A percentile compares a stretch with the other conserved stretches of the same genome.
Evolutionary conservation across 352 stramenopile genomes (phyloP).

Genomic region (Phytophthora sansomeana): DNA sequence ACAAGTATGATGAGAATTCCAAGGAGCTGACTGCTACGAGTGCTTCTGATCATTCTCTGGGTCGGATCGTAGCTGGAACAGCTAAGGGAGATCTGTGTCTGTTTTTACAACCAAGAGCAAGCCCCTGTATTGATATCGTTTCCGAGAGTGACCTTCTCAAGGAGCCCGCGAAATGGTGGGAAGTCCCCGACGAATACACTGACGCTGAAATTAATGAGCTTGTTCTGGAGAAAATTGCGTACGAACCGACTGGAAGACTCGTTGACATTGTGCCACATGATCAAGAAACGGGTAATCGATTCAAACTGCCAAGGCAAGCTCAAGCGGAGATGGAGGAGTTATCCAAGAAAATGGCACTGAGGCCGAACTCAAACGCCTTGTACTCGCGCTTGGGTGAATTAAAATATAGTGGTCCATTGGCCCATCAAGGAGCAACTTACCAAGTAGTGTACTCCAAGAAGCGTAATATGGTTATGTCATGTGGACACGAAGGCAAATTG

Average conservation of each 20-base stretch:
- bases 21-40: conserved; percentile 57
- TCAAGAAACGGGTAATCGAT: conserved; percentile 67
- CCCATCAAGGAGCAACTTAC: conserved; percentile 49
- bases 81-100: conserved; percentile 73
- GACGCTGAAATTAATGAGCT: conserved; percentile 72
- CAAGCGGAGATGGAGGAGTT: conserved; percentile 69
- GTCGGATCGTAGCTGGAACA: conserved; percentile 67
- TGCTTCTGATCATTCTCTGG: conserved; percentile 62
- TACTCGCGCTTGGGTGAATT: conserved; percentile 54
- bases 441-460: conserved; percentile 69
- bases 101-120: conserved; percentile 67
- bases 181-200: conserved; percentile 72
- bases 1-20: conserved; percentile 57
- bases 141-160: conserved; percentile 36
- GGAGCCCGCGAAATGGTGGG: conserved; percentile 78
- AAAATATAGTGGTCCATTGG: conserved; percentile 61
- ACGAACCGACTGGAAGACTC: conserved; percentile 62
- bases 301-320: conserved; percentile 63
- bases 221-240: conserved; percentile 65
- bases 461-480: conserved; percentile 62
- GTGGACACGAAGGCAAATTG: conserved; percentile 54
- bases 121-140: conserved; percentile 44
- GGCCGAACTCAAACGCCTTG: conserved; percentile 55
- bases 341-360: conserved; percentile 51
- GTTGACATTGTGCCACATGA: conserved; percentile 74